Conservation (phyloP, 257 asterid genomes). For the Nicotiana sylvestris region DNA sequence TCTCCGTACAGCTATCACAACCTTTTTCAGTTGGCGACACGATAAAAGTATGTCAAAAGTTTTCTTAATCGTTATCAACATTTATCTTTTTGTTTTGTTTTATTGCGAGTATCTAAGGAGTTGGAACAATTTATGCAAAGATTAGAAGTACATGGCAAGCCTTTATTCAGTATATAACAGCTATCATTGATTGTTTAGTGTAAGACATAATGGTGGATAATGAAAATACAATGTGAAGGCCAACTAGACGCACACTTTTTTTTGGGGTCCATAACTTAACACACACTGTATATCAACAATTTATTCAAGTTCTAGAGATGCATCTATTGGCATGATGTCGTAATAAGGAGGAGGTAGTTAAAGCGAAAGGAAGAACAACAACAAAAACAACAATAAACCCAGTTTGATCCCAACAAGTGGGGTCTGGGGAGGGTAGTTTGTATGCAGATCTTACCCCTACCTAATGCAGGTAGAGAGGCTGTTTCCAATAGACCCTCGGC, state of each 20-base stretch:
- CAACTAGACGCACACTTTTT: background rate
- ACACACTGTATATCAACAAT: background rate
- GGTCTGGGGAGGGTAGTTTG: no score
- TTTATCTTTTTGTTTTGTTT: background rate
- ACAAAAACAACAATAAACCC: no score
- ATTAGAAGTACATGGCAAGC: background rate
- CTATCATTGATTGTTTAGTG: background rate
- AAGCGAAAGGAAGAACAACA: background rate
- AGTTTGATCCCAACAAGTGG: no score
- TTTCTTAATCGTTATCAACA: background rate
- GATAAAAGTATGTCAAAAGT: conserved; percentile 56
- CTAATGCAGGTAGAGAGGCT: no score
- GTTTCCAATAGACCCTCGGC: no score
- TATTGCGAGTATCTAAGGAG: background rate
- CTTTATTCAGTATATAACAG: conserved; percentile 1
- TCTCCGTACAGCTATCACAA: conserved; percentile 63
- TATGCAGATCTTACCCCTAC: no score
- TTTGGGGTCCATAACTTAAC: background rate
- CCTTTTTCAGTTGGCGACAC: conserved; percentile 91
- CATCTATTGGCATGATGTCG: background rate
- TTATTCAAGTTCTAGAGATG: background rate
- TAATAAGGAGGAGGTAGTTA: background rate
- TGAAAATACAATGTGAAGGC: conserved; percentile 2
- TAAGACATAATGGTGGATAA: background rate
- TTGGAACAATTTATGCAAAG: background rate